Conservation (phyloP, 2,329 filamentous ascomycete genomes). For the Penicillium sp. region DNA sequence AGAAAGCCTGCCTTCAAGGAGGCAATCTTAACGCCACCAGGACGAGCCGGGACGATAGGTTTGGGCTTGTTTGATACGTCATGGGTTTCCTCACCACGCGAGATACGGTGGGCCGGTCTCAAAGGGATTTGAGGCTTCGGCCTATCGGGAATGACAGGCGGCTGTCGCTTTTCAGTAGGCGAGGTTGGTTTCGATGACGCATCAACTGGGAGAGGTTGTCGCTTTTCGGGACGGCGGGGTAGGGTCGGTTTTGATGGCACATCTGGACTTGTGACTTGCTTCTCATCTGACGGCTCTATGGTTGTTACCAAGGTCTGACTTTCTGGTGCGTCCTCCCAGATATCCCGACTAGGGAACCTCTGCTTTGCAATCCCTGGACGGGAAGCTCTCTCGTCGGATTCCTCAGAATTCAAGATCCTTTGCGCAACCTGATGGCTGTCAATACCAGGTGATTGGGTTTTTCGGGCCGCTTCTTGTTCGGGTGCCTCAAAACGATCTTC, state of each 20-base stretch:
- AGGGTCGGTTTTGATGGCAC: conserved; percentile 39
- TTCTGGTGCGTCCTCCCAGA: conserved; percentile 94
- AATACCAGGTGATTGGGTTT: conserved; percentile 46
- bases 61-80: conserved; percentile 67
- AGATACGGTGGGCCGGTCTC: conserved; percentile 62
- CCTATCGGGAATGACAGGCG: conserved; percentile 60
- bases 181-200: conserved; percentile 46
- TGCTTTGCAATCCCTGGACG: conserved; percentile 63
- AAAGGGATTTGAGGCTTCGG: conserved; percentile 71
- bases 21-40: conserved; percentile 84
- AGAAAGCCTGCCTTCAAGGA: conserved; percentile 90
- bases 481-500: conserved; percentile 48
- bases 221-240: conserved; percentile 41
- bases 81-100: conserved; percentile 37
- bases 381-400: conserved; percentile 27
- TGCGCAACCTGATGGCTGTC: conserved; percentile 41
- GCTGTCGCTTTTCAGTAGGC: conserved; percentile 56
- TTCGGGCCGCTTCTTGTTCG: conserved; percentile 55
- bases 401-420: conserved; percentile 40
- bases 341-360: conserved; percentile 87
- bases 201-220: conserved; percentile 38
- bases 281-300: conserved; percentile 57
- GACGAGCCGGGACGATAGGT: conserved; percentile 78
- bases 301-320: conserved; percentile 80
- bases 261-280: conserved; percentile 51